Base-by-base conservation (phyloP, 495 filamentous ascomycete species). In the Aspergillus wentii region DNA sequence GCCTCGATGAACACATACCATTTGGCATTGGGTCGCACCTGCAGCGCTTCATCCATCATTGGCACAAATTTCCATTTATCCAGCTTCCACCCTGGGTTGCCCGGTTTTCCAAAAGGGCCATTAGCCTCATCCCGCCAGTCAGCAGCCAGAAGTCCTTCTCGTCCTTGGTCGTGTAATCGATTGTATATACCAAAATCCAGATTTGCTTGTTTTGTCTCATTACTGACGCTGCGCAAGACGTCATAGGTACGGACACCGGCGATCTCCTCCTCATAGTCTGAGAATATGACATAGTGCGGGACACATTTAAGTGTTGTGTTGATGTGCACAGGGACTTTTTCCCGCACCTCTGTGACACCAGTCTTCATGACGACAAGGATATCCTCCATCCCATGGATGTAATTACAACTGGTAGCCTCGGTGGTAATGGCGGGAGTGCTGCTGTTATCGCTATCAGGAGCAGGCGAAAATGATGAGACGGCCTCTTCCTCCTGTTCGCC, bases 11-110 rank as follows among this genome's bases (percentile, higher is more conserved):
- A 83, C 26, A 83, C 64, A 51, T 75, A 85, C 77, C 78, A 85
- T 30, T 75, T 72, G 15, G 62, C 66, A 4, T 71, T 59, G 4
- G 76, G 75, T 23, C 60, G 61, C 60, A 69, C 56, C 27, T 63
- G 57, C 56, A 73, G 70, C 17, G 77, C 72, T 21, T 69, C 55
- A 38, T 76, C 71, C 30, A 81, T 66, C 63, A 78, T 77, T 5
- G 78, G 75, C 10, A 85, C 59, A 46, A 82, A 82, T 54, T 83
- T 85, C 66, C 75, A 83, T 52, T 80, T 81, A 54, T 85, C 79
- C 23, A 81, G 55, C 36, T 63, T 67, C 79, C 79, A 85, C 4
- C 74, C 79, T 0, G 64, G 57, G 17, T 68, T 68, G 22, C 56
- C 56, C 17, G 38, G 40, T 20, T 61, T 63, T 21, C 61, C 64